Evolutionary conservation across 2,329 filamentous ascomycete species (phyloP).

Genomic region (Aureobasidium mangrovei): DNA sequence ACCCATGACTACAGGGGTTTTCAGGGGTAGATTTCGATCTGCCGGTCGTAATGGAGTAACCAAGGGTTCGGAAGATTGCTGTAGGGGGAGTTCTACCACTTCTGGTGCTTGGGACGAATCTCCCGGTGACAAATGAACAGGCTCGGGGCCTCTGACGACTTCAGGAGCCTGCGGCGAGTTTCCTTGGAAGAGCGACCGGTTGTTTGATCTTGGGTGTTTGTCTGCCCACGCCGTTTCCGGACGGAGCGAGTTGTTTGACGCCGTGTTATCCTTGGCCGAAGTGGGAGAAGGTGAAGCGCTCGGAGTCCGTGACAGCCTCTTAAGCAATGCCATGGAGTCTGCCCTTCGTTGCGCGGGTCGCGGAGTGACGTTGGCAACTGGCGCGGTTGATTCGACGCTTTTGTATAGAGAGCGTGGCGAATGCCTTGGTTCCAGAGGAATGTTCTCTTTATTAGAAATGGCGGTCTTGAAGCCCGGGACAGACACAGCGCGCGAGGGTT

Average conservation of each 20-base stretch:
- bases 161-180: constrained; percentile 9
- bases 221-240: not conserved
- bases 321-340: constrained; percentile 39
- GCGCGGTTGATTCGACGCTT: constrained; percentile 27
- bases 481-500: not conserved
- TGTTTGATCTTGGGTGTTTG: not conserved
- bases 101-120: constrained; percentile 15
- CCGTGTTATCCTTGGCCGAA: constrained; percentile 15
- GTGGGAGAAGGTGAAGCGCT: constrained; percentile 39
- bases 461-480: constrained; percentile 18
- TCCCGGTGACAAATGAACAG: not conserved
- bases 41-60: not conserved
- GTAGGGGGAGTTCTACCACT: constrained; percentile 3
- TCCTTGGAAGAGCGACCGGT: not conserved
- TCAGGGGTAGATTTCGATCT: constrained; percentile 19
- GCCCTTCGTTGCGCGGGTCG: constrained; percentile 25
- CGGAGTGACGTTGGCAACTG: not conserved
- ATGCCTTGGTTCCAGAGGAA: constrained; percentile 17
- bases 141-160: not conserved
- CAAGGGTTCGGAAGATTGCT: not conserved
- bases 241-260: not conserved
- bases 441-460: constrained; percentile 23
- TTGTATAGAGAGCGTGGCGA: constrained; percentile 21
- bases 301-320: constrained; percentile 37
- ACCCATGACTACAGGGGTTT: constrained; percentile 39